Evolutionary conservation across 352 stramenopile species (phyloP).

Genomic region (Phytophthora citricola): DNA sequence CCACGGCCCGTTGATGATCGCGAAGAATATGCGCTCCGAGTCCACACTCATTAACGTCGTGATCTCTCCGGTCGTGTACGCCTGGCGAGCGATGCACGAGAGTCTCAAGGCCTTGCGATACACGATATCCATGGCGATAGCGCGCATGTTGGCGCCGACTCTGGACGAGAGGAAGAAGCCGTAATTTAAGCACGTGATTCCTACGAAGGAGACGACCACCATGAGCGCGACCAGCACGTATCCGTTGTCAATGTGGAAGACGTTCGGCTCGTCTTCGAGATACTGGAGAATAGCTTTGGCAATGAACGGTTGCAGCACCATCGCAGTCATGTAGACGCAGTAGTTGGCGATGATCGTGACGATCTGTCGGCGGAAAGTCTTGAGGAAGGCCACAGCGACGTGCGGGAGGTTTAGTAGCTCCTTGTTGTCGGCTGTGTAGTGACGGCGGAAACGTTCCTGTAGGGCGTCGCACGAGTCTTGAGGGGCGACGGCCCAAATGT

Average conservation of each 20-base stretch:
- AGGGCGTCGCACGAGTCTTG: constrained; percentile 33
- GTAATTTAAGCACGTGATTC: constrained; percentile 44
- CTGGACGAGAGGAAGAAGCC: constrained; percentile 45
- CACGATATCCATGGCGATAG: constrained; percentile 48
- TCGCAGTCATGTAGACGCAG: constrained; percentile 37
- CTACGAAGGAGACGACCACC: constrained; percentile 29
- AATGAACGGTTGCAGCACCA: constrained; percentile 39
- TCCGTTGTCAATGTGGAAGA: constrained; percentile 35
- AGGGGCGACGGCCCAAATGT: constrained; percentile 36
- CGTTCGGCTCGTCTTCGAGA: constrained; percentile 33
- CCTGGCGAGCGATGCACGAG: constrained; percentile 50
- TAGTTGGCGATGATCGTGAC: constrained; percentile 32
- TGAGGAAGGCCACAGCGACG: constrained; percentile 27
- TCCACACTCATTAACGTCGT: constrained; percentile 55
- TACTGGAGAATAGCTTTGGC: constrained; percentile 37
- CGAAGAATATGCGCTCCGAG: constrained; percentile 48
- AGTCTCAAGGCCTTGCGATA: constrained; percentile 65
- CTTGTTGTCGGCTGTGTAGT: constrained; percentile 8
- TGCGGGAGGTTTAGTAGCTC: constrained; percentile 24
- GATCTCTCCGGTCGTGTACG: constrained; percentile 50
- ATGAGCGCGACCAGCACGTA: constrained; percentile 35
- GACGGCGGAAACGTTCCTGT: constrained; percentile 26
- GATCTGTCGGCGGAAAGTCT: constrained; percentile 36
- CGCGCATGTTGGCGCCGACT: constrained; percentile 45
- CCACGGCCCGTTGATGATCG: constrained; percentile 40